Evolutionary conservation across 2,329 filamentous ascomycete genomes (phyloP).

Genomic region (Paecilomyces niveus): DNA sequence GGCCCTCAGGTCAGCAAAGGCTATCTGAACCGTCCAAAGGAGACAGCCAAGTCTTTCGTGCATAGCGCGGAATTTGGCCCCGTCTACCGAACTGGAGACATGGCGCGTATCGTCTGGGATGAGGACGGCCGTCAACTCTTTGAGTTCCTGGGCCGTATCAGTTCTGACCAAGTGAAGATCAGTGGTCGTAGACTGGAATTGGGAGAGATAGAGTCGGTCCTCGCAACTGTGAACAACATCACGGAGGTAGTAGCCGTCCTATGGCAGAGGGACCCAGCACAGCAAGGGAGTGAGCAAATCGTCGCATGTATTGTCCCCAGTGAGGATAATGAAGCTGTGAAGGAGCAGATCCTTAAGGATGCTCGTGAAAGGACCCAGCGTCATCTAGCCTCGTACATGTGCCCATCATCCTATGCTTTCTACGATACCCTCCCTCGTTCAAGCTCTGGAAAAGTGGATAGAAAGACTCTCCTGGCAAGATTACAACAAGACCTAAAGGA

Average conservation of each 20-base stretch:
- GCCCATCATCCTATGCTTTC: constrained; percentile 16
- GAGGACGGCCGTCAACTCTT: constrained; percentile 48
- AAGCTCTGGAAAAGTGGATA: constrained; percentile 20
- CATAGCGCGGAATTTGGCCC: constrained; percentile 39
- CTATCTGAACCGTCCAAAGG: constrained; percentile 18
- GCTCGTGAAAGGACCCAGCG: constrained; percentile 8
- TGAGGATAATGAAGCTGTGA: constrained; percentile 3
- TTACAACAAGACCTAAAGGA: constrained; percentile 4
- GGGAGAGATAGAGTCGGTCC: constrained; percentile 58
- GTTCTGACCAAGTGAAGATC: constrained; percentile 74
- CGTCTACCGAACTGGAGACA: constrained; percentile 29
- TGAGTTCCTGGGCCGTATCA: constrained; percentile 75
- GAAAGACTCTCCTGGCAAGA: constrained; percentile 12
- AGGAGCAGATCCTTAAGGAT: constrained; percentile 8
- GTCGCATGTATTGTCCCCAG: constrained; percentile 17
- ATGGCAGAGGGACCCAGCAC: constrained; percentile 9
- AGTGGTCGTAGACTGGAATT: constrained; percentile 76
- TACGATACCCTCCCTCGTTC: constrained; percentile 15
- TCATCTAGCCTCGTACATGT: constrained; percentile 17
- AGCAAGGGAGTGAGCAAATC: constrained; percentile 17
- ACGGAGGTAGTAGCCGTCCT: constrained; percentile 18
- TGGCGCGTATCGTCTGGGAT: constrained; percentile 53
- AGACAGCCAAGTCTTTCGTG: constrained; percentile 19
- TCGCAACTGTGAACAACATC: constrained; percentile 12
- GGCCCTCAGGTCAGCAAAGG: constrained; percentile 24